Conservation (phyloP, 2,329 filamentous ascomycete species). For the Colletotrichum sp. region DNA sequence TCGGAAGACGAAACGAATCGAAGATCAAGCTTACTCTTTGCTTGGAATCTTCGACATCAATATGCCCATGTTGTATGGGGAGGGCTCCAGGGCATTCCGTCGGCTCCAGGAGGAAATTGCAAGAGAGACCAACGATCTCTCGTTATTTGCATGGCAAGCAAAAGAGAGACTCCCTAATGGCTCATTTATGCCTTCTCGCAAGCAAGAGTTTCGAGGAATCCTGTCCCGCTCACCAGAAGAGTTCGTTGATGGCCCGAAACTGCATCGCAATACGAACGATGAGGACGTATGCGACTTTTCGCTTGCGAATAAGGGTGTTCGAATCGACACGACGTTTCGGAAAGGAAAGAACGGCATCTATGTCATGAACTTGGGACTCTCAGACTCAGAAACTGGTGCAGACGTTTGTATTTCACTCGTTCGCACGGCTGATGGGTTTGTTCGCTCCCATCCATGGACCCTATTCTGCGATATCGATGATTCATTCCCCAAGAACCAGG, state of each 20-base stretch:
- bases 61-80: constrained; percentile 30
- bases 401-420: background rate
- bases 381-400: background rate
- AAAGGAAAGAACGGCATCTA: background rate
- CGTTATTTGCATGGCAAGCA: background rate
- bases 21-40: constrained; percentile 29
- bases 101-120: constrained; percentile 15
- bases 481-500: too few species aligned
- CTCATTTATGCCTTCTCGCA: too few species aligned
- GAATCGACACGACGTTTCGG: background rate
- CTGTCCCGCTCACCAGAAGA: background rate
- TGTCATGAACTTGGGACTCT: background rate
- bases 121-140: background rate
- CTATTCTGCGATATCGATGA: background rate
- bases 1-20: constrained; percentile 22
- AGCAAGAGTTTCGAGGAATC: background rate
- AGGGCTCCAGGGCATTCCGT: constrained; percentile 26
- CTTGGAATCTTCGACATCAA: constrained; percentile 29
- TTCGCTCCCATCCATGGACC: background rate
- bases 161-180: too few species aligned
- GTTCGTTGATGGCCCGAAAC: too few species aligned
- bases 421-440: background rate
- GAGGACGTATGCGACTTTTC: background rate
- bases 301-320: background rate
- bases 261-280: too few species aligned